These are phyloP conservation scores for Cyberlindnera euphorbiae DNA, from an alignment of 805 yeast genomes.

Conservation along the genomic window DNA sequence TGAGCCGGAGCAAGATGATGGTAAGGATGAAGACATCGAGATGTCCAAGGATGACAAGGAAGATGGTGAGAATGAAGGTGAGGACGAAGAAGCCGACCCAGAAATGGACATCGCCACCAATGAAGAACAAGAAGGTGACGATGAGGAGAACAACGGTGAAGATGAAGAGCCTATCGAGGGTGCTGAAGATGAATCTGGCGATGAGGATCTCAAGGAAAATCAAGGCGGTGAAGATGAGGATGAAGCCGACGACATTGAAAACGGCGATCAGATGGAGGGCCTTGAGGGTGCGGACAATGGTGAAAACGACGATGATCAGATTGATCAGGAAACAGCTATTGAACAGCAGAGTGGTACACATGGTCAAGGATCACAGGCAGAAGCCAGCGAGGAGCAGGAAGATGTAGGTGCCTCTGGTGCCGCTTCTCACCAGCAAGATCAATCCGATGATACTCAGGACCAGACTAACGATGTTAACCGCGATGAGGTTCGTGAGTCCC, in stretches of 20 bases:
- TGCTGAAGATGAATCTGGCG: conserved; percentile 28
- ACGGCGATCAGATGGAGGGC: conserved; percentile 45
- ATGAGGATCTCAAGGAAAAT: conserved; percentile 28
- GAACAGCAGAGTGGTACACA: conserved; percentile 56
- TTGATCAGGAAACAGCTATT: conserved; percentile 53
- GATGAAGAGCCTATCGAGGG: conserved; percentile 31
- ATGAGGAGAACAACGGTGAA: conserved; percentile 27
- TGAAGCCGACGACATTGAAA: conserved; percentile 36
- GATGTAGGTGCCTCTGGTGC: conserved; percentile 67
- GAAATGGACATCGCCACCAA: conserved; percentile 27
- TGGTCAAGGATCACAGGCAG: conserved; percentile 58
- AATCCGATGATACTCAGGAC: conserved; percentile 37
- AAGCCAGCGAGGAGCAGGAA: conserved; percentile 52
- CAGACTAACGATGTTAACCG: conserved; percentile 48
- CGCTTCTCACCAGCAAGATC: conserved; percentile 39
- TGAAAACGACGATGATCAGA: conserved; percentile 39
- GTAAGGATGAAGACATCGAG: conserved; percentile 30
- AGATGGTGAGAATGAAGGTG: conserved; percentile 28
- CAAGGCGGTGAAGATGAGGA: conserved; percentile 31
- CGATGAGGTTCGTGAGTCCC: conserved; percentile 66
- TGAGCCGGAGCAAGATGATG: conserved; percentile 35
- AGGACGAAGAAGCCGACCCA: conserved; percentile 26
- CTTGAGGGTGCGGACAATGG: conserved; percentile 46
- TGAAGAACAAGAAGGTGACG: conserved; percentile 30
- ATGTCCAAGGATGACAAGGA: conserved; percentile 31